phyloP scores from a whole-genome alignment of 768 basidiomycete species.

The Tylopilus rubrobrunneus region DNA sequence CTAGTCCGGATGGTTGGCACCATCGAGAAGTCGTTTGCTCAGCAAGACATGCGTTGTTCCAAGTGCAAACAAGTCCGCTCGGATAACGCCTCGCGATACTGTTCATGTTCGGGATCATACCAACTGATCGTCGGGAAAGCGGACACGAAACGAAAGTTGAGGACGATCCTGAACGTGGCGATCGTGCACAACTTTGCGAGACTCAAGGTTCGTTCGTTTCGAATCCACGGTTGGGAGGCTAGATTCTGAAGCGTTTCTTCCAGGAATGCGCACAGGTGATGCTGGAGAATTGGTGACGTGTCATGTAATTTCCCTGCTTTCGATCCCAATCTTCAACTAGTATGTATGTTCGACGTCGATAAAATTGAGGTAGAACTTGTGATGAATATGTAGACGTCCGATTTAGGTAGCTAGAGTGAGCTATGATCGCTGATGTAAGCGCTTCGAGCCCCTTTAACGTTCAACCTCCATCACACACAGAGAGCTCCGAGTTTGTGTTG shows the following conservation, averaged over 20 bases:
- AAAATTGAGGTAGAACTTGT: no score
- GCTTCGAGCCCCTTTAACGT: no score
- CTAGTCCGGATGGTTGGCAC: conserved; percentile 72
- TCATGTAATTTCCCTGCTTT: background rate
- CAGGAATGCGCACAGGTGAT: conserved; percentile 40
- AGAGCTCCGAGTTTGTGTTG: no score
- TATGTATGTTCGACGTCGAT: no score
- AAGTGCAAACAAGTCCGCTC: conserved; percentile 91
- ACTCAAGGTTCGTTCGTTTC: conserved; percentile 57
- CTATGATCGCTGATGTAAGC: no score
- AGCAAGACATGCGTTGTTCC: conserved; percentile 85
- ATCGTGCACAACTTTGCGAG: conserved; percentile 65
- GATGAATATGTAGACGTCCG: no score
- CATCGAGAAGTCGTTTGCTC: conserved; percentile 70
- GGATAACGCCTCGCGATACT: conserved; percentile 81
- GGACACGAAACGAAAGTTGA: conserved; percentile 67
- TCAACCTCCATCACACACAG: no score
- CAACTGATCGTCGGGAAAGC: conserved; percentile 66
- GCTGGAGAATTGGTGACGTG: conserved; percentile 35
- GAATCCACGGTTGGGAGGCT: background rate
- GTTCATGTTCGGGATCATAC: conserved; percentile 86
- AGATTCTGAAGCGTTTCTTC: background rate
- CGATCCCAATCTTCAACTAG: background rate
- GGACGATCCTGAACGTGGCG: conserved; percentile 82
- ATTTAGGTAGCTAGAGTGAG: no score